phyloP scores from a whole-genome alignment of 345 rosid species.

The Eucalyptus albens region DNA sequence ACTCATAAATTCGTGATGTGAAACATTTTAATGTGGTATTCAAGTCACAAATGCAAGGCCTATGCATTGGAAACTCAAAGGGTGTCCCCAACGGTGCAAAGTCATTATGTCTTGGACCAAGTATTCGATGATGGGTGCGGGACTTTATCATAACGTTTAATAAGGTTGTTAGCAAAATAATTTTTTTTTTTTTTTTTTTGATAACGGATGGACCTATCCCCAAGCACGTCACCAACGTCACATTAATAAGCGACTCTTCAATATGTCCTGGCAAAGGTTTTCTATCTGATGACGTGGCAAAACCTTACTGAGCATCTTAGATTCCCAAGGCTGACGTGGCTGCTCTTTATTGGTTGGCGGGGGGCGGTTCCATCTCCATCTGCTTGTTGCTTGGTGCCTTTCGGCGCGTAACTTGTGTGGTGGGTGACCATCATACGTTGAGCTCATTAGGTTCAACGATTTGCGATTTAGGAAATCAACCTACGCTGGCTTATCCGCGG shows the following conservation, averaged over 20 bases:
- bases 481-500: background rate
- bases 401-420: conserved; percentile 37
- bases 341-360: conserved; percentile 8
- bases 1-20: background rate
- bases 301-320: conserved; percentile 6
- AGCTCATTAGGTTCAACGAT: conserved; percentile 30
- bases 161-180: background rate
- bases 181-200: too few relatives aligned
- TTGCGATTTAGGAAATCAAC: conserved; percentile 13
- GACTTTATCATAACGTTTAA: background rate
- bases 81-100: background rate
- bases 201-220: background rate
- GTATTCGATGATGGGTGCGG: background rate
- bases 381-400: conserved; percentile 32
- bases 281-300: conserved; percentile 18
- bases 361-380: conserved; percentile 34
- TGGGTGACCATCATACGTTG: conserved; percentile 30
- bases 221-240: background rate
- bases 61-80: background rate
- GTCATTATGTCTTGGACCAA: background rate
- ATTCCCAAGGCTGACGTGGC: conserved; percentile 37
- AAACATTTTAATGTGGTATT: background rate
- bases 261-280: background rate
- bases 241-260: background rate
- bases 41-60: background rate